Evolutionary conservation across 2,329 filamentous ascomycete genomes (phyloP), one percentile per base, ranked within the genome.

Genomic region (Fusarium zealandicum): DNA sequence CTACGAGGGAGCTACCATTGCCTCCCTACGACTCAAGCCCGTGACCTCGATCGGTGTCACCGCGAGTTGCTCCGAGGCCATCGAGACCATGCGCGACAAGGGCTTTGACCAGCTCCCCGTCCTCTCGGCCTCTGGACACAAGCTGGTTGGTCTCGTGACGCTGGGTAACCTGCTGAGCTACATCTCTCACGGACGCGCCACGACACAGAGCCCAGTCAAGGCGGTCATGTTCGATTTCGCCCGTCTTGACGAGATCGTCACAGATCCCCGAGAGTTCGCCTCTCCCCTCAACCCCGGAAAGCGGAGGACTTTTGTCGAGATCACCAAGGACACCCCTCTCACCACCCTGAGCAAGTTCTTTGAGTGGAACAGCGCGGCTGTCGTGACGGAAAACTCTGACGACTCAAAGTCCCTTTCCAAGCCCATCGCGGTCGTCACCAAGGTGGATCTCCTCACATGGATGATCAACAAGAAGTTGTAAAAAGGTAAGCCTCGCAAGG

Each of bases 211-310:
- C 63, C 86, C 85, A 1, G 91, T 99, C 53, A 84, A 85, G 57
- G 88, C 93, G 18, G 91, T 96, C 76, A 99, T 99, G 95, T 99
- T 99, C 70, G 89, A 97, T 75, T 99, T 99, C 77, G 83, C 86
- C 53, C 90, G 88, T 65, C 83, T 97, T 50, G 86, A 90, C 64
- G 93, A 98, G 77, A 88, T 96, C 7, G 87, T 96, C 51, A 96
- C 92, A n/a, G 92, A 98, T 68, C 87, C 91, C 25, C 85, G 88
- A 57, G 83, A 89, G 67, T 78, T 90, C 47, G 81, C 72, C 25
- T 70, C 72, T 13, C 68, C 72, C 31, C 68, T 70, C 39, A 70
- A 75, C 56, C 67, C 70, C 17, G 73, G 68, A 51, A 73, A 74
- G 59, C 83, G 84, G 73, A 82, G 87, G 53, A 87, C 90, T 70